A percentile compares a stretch with the other conserved stretches of the same genome.
These are phyloP conservation scores for Hymenoscyphus salicellus DNA, from an alignment of 2,329 filamentous ascomycete genomes.

Conservation along the genomic window DNA sequence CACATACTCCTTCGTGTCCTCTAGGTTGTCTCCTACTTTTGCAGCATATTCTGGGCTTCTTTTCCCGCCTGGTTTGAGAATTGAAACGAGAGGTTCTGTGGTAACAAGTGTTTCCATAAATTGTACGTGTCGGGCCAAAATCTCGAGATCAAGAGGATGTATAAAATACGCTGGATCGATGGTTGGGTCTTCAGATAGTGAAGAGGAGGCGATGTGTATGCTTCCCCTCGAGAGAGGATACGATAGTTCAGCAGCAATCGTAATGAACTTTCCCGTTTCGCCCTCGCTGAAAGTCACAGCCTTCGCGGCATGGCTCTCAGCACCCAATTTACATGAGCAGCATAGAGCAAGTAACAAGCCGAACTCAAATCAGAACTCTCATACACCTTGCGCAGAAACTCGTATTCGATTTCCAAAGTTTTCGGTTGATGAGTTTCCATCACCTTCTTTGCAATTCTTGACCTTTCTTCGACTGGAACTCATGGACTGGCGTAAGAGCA, in stretches of 20 bases:
- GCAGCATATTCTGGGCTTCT: conserved; percentile 40
- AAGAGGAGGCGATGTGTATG: conserved; percentile 40
- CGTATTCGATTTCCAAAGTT: neutral
- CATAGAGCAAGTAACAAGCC: neutral
- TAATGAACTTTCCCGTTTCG: conserved; percentile 55
- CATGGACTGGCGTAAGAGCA: neutral
- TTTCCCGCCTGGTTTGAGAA: conserved; percentile 42
- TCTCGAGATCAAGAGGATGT: conserved; percentile 41
- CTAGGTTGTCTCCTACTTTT: conserved; percentile 36
- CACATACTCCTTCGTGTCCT: conserved; percentile 46
- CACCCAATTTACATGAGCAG: conserved; percentile 32
- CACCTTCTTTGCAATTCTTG: neutral
- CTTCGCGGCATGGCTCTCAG: neutral
- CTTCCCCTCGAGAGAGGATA: conserved; percentile 43
- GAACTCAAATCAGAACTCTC: neutral
- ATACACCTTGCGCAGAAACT: neutral
- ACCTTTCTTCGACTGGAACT: neutral
- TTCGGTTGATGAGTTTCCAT: neutral
- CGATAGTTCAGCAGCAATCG: conserved; percentile 48
- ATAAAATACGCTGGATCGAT: conserved; percentile 45
- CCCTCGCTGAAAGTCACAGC: conserved; percentile 54
- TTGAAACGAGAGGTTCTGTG: conserved; percentile 18
- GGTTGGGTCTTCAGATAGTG: conserved; percentile 36
- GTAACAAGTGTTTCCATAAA: conserved; percentile 30
- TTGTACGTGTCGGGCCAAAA: conserved; percentile 9